Percentiles rank a stretch among this genome's conserved stretches.
Evolutionary conservation across 2,329 filamentous ascomycete genomes (phyloP).

Genomic region (Gliomastix tumulicola): DNA sequence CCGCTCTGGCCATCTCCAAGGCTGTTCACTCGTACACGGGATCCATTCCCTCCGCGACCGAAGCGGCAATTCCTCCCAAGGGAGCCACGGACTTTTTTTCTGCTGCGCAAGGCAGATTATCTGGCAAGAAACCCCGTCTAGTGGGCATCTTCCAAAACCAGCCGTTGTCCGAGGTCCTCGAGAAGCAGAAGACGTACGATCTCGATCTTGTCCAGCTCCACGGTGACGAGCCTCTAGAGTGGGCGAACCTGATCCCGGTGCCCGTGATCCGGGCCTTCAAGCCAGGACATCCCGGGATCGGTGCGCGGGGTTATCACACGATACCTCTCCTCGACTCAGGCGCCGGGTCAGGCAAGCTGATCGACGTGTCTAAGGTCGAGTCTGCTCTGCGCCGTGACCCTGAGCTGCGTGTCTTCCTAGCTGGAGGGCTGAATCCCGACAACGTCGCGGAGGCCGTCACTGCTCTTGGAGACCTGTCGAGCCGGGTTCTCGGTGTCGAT

Average conservation of each 20-base stretch:
- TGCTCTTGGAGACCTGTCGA: conserved; percentile 51
- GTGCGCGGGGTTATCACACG: conserved; percentile 71
- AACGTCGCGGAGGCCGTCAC: conserved; percentile 67
- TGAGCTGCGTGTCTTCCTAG: conserved; percentile 70
- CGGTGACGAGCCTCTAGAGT: conserved; percentile 86
- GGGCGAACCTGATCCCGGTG: conserved; percentile 82
- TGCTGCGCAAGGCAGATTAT: conserved; percentile 37
- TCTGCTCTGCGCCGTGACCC: conserved; percentile 58
- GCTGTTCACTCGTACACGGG: conserved; percentile 64
- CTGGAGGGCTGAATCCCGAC: conserved; percentile 73
- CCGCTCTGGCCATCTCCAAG: conserved; percentile 72
- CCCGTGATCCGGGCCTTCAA: conserved; percentile 85
- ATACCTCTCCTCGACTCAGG: conserved; percentile 84
- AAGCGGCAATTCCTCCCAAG: conserved; percentile 16
- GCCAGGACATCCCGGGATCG: conserved; percentile 66
- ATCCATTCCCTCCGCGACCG: conserved; percentile 25
- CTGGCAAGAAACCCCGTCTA: conserved; percentile 60
- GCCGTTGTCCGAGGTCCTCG: conserved; percentile 72
- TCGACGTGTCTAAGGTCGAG: conserved; percentile 67
- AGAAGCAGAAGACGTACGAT: conserved; percentile 66
- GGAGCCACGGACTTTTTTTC: conserved; percentile 64
- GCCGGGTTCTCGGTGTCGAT: conserved; percentile 74
- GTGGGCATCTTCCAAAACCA: conserved; percentile 96
- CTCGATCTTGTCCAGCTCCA: conserved; percentile 92
- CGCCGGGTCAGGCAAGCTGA: conserved; percentile 70